A percentile compares a stretch with the other conserved stretches of the same genome.
Evolutionary conservation across 192 early-diverging fungal species (phyloP).

Genomic region (Phycomyces nitens): DNA sequence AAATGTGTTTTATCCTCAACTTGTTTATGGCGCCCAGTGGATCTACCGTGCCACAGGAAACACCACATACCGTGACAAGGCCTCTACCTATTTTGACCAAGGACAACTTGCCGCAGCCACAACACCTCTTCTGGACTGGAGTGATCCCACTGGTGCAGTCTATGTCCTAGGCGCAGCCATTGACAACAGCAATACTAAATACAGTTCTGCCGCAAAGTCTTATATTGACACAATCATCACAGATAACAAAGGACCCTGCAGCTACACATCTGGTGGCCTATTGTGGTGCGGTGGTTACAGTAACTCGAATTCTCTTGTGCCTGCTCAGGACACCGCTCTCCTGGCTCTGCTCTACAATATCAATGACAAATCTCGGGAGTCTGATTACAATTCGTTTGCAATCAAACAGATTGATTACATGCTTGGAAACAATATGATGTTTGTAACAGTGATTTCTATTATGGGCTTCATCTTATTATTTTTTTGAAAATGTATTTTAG

Average conservation of each 20-base stretch:
- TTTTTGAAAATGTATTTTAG: constrained; percentile 8
- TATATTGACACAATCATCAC: constrained; percentile 37
- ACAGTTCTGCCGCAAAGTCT: constrained; percentile 31
- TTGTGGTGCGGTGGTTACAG: constrained; percentile 34
- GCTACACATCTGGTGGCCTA: constrained; percentile 46
- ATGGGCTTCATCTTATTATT: constrained; percentile 1
- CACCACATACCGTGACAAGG: constrained; percentile 40
- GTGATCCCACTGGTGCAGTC: constrained; percentile 42
- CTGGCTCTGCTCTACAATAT: constrained; percentile 34
- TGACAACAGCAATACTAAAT: constrained; percentile 34
- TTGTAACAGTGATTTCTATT: constrained; percentile 5
- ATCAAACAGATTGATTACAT: constrained; percentile 47
- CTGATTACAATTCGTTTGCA: constrained; percentile 30
- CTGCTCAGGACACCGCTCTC: constrained; percentile 34
- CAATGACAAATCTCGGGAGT: constrained; percentile 11
- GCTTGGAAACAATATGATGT: constrained; percentile 50
- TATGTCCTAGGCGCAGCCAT: constrained; percentile 47
- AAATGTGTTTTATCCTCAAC: constrained; percentile 39
- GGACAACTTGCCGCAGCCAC: constrained; percentile 25
- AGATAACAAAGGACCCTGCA: constrained; percentile 22
- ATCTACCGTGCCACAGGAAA: constrained; percentile 49
- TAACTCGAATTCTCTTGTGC: constrained; percentile 31
- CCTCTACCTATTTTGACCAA: constrained; percentile 42
- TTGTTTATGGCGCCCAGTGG: constrained; percentile 57
- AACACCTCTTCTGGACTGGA: constrained; percentile 46